These are phyloP conservation scores for Yamadazyma pseudoaaseri DNA, from an alignment of 1,139 yeast genomes.

Conservation along the genomic window DNA sequence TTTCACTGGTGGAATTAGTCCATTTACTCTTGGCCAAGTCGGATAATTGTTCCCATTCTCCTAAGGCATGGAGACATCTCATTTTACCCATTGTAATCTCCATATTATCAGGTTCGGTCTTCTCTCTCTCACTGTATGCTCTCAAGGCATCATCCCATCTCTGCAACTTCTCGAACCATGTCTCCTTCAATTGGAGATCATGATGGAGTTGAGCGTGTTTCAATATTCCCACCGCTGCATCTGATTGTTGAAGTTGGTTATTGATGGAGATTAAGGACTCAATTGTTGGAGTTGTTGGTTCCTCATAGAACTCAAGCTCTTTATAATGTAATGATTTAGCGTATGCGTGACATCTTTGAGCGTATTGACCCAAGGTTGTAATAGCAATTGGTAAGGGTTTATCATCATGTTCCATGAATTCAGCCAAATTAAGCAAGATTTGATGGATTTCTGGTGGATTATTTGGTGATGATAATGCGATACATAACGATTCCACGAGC, in stretches of 20 bases:
- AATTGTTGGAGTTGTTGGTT: conserved; percentile 88
- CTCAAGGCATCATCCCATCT: conserved; percentile 97
- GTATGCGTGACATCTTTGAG: conserved; percentile 94
- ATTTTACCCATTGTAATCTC: conserved; percentile 96
- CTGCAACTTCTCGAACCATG: conserved; percentile 96
- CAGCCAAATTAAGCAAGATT: conserved; percentile 83
- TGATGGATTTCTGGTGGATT: conserved; percentile 97
- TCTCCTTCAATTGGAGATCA: conserved; percentile 87
- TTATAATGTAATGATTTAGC: conserved; percentile 97
- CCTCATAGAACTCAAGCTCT: conserved; percentile 91
- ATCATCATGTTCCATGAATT: conserved; percentile 97
- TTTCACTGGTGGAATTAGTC: conserved; percentile 70
- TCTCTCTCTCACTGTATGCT: conserved; percentile 78
- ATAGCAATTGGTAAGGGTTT: conserved; percentile 90
- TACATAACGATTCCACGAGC: conserved; percentile 77
- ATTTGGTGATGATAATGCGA: conserved; percentile 85
- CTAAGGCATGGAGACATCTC: conserved; percentile 96
- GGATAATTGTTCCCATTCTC: conserved; percentile 95
- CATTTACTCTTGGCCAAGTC: conserved; percentile 86
- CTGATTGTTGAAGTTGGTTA: conserved; percentile 92
- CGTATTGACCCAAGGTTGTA: conserved; percentile 85
- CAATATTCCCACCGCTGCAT: conserved; percentile 95
- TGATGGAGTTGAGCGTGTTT: conserved; percentile 95
- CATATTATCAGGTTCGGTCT: conserved; percentile 53
- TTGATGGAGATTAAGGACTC: conserved; percentile 91